Base-by-base conservation (phyloP, 345 rosid genomes). In the Theobroma cacao region DNA sequence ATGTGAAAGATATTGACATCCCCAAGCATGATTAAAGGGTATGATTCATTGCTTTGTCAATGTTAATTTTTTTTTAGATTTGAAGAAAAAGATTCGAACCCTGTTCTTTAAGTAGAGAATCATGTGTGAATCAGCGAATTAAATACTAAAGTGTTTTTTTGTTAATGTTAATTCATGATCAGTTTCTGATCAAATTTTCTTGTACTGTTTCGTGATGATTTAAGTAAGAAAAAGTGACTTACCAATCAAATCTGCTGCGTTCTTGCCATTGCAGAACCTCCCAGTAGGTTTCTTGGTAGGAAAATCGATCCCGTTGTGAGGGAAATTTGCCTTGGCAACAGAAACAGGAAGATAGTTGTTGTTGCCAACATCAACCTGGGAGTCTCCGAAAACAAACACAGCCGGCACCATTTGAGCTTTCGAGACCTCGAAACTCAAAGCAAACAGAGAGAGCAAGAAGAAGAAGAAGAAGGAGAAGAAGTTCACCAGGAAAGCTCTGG, bases 201-300 rank as follows among this genome's bases (percentile, higher is more conserved):
- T n/a, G n/a, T n/a, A n/a, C n/a, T n/a, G n/a, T n/a, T n/a, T n/a
- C n/a, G n/a, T n/a, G n/a, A n/a, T n/a, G n/a, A n/a, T n/a, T n/a
- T n/a, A n/a, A n/a, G n/a, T n/a, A n/a, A n/a, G n/a, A n/a, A n/a
- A n/a, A n/a, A n/a, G n/a, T n/a, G n/a, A n/a, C 63, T 76, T 64
- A 76, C 79, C 72, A 38, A 76, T 5, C 3, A 65, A 65, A 76
- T 76, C 74, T 24, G 73, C 74, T 0, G 79, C 64, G 15, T 76
- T 76, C 79, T 87, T 88, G 81, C 94, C 94, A 74, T 90, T 90
- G 62, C 86, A 78, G 69, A 88, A 88, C 81, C 94, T 84, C 62
- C 94, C 94, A 55, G 88, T 90, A 12, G 90, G 74, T 72, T 80
- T 86, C 22, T 72, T 75, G 52, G 72, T 45, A 0, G 89, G 92